Evolutionary conservation across 441 rosid genomes (phyloP).

Genomic region (Raphanus hybrid): DNA sequence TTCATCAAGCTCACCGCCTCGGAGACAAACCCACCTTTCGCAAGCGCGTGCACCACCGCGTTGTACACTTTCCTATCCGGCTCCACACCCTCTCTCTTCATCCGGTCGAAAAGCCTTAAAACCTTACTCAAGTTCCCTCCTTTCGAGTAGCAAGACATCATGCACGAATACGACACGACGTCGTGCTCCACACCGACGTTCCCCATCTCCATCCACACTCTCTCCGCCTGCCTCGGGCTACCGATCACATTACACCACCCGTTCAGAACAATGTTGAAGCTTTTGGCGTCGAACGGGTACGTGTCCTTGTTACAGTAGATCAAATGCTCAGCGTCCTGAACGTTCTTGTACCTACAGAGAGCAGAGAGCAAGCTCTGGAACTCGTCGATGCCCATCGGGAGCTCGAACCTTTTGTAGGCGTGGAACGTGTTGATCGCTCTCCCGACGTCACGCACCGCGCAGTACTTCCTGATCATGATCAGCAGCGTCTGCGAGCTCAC

Average conservation of each 20-base stretch:
- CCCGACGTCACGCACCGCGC: conserved; percentile 87
- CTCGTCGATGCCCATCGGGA: conserved; percentile 72
- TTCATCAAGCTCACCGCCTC: conserved; percentile 71
- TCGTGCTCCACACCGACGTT: conserved; percentile 64
- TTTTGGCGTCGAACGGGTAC: conserved; percentile 74
- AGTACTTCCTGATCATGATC: conserved; percentile 91
- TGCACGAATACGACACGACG: conserved; percentile 72
- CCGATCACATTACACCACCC: conserved; percentile 92
- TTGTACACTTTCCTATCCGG: conserved; percentile 89
- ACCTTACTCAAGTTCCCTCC: conserved; percentile 68
- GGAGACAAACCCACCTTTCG: conserved; percentile 67
- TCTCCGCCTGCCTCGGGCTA: conserved; percentile 74
- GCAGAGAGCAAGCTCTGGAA: conserved; percentile 91
- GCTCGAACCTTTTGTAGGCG: conserved; percentile 67
- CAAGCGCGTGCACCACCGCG: conserved; percentile 83
- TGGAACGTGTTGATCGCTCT: conserved; percentile 85
- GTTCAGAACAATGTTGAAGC: conserved; percentile 82
- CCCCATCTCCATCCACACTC: conserved; percentile 88
- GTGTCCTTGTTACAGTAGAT: conserved; percentile 71
- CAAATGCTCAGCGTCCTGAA: conserved; percentile 93
- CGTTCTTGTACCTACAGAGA: conserved; percentile 91
- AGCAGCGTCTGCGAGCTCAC: conserved; percentile 79
- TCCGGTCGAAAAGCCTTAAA: conserved; percentile 64
- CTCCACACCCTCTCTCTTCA: conserved; percentile 65
- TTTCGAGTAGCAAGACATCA: conserved; percentile 86